Evolutionary conservation across 176 grass and related monocot genomes (phyloP), one percentile per base, ranked within the genome.

Genomic region (Cocos nucifera): DNA sequence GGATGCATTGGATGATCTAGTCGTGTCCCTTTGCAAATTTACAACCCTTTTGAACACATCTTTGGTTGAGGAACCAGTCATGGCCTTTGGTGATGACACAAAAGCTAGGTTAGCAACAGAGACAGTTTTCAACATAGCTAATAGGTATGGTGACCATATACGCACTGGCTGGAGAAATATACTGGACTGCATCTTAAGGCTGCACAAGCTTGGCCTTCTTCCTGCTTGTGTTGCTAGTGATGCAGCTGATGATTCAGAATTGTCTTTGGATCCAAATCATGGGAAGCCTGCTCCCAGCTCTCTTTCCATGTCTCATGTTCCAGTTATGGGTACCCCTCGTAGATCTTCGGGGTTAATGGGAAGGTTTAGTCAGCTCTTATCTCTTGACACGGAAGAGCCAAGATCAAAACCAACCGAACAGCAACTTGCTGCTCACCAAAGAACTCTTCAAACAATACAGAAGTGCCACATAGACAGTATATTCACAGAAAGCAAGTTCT

Each of bases 261-360:
- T 81, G 67, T 58, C 79, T 58, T 62, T 79, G 65, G 93, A 98
- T 82, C 79, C 82, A 28, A 74, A 86, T 52, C 82, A 89, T 69
- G 85, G 88, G 56, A 98, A 89, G 60, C 76, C 76, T 67, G 63
- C 70, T 73, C 74, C 84, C 67, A 93, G 64, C 69, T 76, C 88
- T 64, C 55, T 98, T 71, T 75, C 84, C 70, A 69, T 84, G 49
- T 80, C 81, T 81, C 84, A 98, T 74, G 66, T 89, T 85, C 94
- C 85, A 67, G 82, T 77, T 22, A 85, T 98, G 70, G 94, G 88
- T 24, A 92, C 88, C 0, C 84, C 94, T 67, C 81, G 88, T 23
- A 92, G 86, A 70, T 98, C 94, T 7, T 98, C 94, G 64, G 94
- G 94, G 22, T 78, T 98, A 54, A 98, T 98, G 88, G 94, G 94